A percentile compares a stretch with the other conserved stretches of the same genome.
Evolutionary conservation across 371 early-diverging fungal species (phyloP).

Genomic region (Dichotomocladium elegans): DNA sequence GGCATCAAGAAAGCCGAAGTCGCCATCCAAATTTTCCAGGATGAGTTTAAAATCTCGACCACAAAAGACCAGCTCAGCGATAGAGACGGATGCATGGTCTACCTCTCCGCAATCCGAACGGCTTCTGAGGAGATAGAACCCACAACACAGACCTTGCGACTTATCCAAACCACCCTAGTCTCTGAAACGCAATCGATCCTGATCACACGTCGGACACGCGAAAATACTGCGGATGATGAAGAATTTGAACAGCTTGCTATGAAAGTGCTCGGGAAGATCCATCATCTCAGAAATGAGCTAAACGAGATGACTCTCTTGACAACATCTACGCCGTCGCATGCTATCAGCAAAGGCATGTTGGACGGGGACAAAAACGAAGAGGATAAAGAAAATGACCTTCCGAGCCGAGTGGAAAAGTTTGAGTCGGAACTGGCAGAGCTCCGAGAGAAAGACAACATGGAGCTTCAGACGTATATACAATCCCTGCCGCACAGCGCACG

Average conservation of each 20-base stretch:
- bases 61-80: background rate
- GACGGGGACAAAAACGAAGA: background rate
- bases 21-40: conserved; percentile 10
- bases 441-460: conserved; percentile 8
- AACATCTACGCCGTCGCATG: background rate
- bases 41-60: conserved; percentile 3
- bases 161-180: conserved; percentile 2
- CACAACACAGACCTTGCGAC: background rate
- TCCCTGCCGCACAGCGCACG: conserved; percentile 10
- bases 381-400: conserved; percentile 5
- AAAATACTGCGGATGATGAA: conserved; percentile 9
- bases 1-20: background rate
- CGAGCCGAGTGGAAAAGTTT: conserved; percentile 3
- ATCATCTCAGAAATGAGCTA: conserved; percentile 12
- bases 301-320: conserved; percentile 16
- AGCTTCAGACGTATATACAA: conserved; percentile 4
- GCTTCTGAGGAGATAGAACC: conserved; percentile 1
- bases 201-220: conserved; percentile 9
- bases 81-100: background rate
- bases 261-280: conserved; percentile 10
- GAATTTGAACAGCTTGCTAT: conserved; percentile 15
- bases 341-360: background rate
- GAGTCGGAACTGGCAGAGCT: conserved; percentile 3
- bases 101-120: conserved; percentile 4
- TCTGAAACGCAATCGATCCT: conserved; percentile 2